phyloP scores from a whole-genome alignment of 225 moss, liverwort and hornwort species.

The Climacium dendroides region DNA sequence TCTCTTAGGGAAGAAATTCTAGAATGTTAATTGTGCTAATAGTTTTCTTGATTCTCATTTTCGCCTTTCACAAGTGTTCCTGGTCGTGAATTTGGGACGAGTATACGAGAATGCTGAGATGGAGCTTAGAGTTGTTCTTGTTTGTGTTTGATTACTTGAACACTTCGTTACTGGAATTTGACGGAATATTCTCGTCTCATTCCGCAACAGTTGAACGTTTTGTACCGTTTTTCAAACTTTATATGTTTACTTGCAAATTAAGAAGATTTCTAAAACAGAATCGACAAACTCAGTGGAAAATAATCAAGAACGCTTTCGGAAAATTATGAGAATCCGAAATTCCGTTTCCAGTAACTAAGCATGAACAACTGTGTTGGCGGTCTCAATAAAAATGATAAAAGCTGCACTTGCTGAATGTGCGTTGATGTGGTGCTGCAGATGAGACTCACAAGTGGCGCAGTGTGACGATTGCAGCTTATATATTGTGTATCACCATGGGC shows the following conservation, averaged over 20 bases:
- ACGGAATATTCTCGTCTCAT: background rate
- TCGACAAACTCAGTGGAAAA: background rate
- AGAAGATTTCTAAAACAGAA: background rate
- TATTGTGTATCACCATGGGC: conserved; percentile 18
- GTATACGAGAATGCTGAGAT: background rate
- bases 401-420: background rate
- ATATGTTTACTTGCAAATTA: background rate
- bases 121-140: background rate
- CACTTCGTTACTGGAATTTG: background rate
- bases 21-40: background rate
- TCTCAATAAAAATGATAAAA: background rate
- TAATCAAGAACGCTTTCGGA: background rate
- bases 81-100: background rate
- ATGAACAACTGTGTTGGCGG: background rate
- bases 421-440: conserved; percentile 13
- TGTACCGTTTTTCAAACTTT: background rate
- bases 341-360: background rate
- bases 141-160: background rate
- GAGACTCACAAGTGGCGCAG: conserved; percentile 42
- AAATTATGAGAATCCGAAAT: background rate
- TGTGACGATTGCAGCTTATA: conserved; percentile 39
- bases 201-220: no score
- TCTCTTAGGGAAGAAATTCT: background rate
- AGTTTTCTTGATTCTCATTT: background rate
- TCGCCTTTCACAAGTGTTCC: background rate